Evolutionary conservation across 768 basidiomycete genomes (phyloP).

Genomic region (Pulveroboletus sp.): DNA sequence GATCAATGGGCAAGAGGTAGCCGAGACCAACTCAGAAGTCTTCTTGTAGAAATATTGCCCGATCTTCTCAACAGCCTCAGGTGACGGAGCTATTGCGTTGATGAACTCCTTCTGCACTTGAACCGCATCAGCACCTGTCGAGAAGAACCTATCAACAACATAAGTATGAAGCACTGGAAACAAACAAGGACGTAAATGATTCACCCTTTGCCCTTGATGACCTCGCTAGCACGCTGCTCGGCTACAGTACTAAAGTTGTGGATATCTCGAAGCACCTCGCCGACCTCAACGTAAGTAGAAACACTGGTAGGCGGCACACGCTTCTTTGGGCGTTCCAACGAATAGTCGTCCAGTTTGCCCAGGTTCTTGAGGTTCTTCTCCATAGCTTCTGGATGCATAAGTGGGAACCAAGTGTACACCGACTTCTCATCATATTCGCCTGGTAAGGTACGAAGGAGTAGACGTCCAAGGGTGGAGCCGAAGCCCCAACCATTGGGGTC

Average conservation of each 20-base stretch:
- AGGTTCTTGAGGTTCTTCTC: slow-evolving; percentile 54
- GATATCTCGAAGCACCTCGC: slow-evolving; percentile 47
- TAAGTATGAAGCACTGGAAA: slow-evolving; percentile 1
- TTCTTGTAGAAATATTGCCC: slow-evolving; percentile 64
- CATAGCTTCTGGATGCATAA: slow-evolving; percentile 78
- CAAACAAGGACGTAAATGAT: slow-evolving; percentile 6
- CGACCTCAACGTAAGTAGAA: slow-evolving; percentile 48
- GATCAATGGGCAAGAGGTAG: slow-evolving; percentile 54
- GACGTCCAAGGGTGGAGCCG: slow-evolving; percentile 65
- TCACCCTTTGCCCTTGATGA: slow-evolving; percentile 63
- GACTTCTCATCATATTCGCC: slow-evolving; percentile 66
- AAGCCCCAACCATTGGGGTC: slow-evolving; percentile 70
- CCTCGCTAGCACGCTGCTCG: slow-evolving; percentile 44
- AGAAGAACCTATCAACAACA: slow-evolving; percentile 55
- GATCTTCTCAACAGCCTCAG: slow-evolving; percentile 48
- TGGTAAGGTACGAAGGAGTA: slow-evolving; percentile 74
- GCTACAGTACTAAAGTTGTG: slow-evolving; percentile 49
- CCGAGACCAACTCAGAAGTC: slow-evolving; percentile 55
- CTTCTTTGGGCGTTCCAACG: slow-evolving; percentile 46
- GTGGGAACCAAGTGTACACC: slow-evolving; percentile 84
- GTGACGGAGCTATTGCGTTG: slow-evolving; percentile 43
- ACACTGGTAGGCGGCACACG: slow-evolving; percentile 31
- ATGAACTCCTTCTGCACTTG: slow-evolving; percentile 47
- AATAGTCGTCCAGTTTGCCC: slow-evolving; percentile 52
- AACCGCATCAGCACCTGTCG: slow-evolving; percentile 41